Evolutionary conservation across 106 monocot species (phyloP).

Genomic region (Dendrobium chrysotoxum): DNA sequence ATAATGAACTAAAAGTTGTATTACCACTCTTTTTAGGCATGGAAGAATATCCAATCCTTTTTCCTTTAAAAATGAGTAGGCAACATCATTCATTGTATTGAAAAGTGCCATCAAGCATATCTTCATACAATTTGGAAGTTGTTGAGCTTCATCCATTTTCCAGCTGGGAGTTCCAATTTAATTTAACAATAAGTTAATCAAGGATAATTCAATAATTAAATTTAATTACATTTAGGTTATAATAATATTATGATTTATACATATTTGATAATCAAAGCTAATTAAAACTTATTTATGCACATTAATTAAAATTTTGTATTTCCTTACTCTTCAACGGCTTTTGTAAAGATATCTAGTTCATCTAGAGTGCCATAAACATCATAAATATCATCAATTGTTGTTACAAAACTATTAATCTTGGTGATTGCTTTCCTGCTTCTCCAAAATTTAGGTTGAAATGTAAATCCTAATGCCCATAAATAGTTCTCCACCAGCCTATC

Average conservation of each 20-base stretch:
- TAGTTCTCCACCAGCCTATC: not conserved
- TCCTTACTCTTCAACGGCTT: not conserved
- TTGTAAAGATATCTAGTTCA: not conserved
- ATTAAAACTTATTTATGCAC: not conserved
- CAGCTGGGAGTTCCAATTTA: not conserved
- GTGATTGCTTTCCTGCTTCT: not conserved
- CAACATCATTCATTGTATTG: slow-evolving; percentile 15
- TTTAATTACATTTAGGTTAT: not conserved
- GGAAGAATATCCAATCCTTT: slow-evolving; percentile 1
- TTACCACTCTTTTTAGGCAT: slow-evolving; percentile 2
- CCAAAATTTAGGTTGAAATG: not conserved
- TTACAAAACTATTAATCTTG: not conserved
- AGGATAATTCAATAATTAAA: not conserved
- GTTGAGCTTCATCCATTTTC: not conserved
- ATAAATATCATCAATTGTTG: not conserved
- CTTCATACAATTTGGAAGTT: slow-evolving; percentile 27
- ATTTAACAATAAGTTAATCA: not conserved
- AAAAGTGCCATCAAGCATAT: slow-evolving; percentile 12
- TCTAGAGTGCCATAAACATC: not conserved
- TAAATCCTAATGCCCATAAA: not conserved
- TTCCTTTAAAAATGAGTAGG: not conserved
- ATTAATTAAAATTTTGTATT: not conserved
- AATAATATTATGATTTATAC: not conserved
- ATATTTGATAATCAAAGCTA: not conserved
- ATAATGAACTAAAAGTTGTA: too few species aligned